These are phyloP conservation scores for Penicillium digitatum DNA, from an alignment of 2,329 filamentous ascomycete species.

Conservation along the genomic window DNA sequence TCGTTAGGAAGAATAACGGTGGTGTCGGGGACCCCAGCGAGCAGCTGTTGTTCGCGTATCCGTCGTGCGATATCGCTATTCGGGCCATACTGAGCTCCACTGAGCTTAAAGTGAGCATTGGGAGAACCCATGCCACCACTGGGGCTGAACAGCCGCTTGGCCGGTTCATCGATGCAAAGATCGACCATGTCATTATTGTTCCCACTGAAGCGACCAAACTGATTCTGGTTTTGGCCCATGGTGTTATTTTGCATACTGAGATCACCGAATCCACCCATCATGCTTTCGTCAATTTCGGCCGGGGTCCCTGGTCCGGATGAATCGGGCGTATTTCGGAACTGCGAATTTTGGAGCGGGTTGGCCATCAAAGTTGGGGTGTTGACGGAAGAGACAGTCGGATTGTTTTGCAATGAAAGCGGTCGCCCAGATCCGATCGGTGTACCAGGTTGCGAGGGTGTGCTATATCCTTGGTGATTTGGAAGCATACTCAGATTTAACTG, in stretches of 20 bases:
- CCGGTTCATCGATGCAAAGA: conserved; percentile 81
- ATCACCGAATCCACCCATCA: conserved; percentile 60
- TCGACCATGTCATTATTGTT: conserved; percentile 53
- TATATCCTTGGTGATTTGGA: conserved; percentile 69
- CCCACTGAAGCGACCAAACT: conserved; percentile 43
- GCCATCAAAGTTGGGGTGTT: conserved; percentile 90
- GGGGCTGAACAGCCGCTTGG: conserved; percentile 86
- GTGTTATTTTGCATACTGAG: conserved; percentile 53
- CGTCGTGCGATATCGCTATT: conserved; percentile 70
- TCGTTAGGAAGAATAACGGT: conserved; percentile 59
- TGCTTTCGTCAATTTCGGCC: conserved; percentile 69
- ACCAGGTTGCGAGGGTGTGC: conserved; percentile 72
- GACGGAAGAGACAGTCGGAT: conserved; percentile 93
- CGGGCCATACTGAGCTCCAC: conserved; percentile 68
- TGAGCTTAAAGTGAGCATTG: conserved; percentile 69
- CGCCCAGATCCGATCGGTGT: conserved; percentile 72
- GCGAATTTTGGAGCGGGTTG: conserved; percentile 61
- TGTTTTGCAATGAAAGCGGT: conserved; percentile 75
- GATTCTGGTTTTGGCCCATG: conserved; percentile 42
- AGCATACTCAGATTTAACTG: conserved; percentile 79
- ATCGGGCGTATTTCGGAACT: conserved; percentile 56
- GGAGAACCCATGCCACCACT: conserved; percentile 67
- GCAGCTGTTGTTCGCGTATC: conserved; percentile 61
- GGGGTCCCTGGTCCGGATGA: conserved; percentile 67
- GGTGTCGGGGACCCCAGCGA: conserved; percentile 53